Evolutionary conservation across 2,329 filamentous ascomycete genomes (phyloP), one percentile per base, ranked within the genome.

Genomic region (Fusarium sp.): DNA sequence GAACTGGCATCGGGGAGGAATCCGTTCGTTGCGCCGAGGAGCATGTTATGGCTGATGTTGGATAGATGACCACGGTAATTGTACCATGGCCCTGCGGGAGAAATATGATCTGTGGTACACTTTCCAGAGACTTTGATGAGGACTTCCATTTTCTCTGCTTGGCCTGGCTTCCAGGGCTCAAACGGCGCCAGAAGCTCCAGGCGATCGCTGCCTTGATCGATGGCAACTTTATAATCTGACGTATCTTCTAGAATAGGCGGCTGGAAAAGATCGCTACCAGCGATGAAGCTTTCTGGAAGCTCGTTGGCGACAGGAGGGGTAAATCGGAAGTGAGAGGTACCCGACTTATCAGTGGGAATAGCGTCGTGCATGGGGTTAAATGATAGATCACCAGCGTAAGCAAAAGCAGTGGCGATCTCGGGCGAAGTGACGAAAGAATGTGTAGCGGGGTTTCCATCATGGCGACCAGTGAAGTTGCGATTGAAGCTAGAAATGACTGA

Each of bases 21-120:
- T 5, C 41, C 94, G 82, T 98, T 98, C 80, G 95, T 88, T 67
- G 96, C 96, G 58, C 95, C 96, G 84, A 98, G 98, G 75, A 99
- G 90, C 8, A 96, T 98, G 89, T 99, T 99, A 80, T 94, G 94
- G 75, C 92, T 93, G 82, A 99, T 99, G 87, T 99, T 99, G 82
- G 96, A 94, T 66, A 99, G 90, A 84, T 99, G 96, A 72, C 96
- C 96, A 87, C 98, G 98, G 90, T 98, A 99, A 85, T 98, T 98
- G 76, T 98, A 90, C 95, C 95, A 98, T 12, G 94, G 95, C 4
- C 95, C 95, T 1, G 95, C 95, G 4, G 95, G 95, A n/a, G 94
- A 98, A 83, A 98, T 98, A 75, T 96, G 98, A 84, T 98, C 96
- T 34, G 96, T 98, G 59, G 96, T 98, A 88, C 96, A 98, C 85